Evolutionary conservation across 768 basidiomycete genomes (phyloP).

Genomic region (Symmetrospora coprosmae): DNA sequence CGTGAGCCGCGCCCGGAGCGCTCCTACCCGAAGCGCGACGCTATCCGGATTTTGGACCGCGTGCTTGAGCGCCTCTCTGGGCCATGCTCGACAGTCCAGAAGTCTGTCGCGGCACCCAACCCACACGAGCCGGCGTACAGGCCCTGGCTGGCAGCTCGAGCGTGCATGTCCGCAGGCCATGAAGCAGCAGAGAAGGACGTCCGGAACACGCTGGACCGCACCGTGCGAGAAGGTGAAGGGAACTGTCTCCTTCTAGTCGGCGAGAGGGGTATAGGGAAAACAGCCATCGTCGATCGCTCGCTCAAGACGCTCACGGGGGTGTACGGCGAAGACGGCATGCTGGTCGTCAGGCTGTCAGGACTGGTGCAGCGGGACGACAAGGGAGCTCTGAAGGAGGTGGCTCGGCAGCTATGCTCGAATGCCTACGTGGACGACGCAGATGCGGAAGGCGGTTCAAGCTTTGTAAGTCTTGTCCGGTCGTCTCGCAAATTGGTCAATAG

Average conservation of each 20-base stretch:
- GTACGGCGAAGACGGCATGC: constrained; percentile 22
- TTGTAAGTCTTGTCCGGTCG: constrained; percentile 27
- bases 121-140: background rate
- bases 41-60: too few relatives aligned
- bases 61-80: too few relatives aligned
- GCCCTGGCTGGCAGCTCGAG: constrained; percentile 1
- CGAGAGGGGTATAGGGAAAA: constrained; percentile 31
- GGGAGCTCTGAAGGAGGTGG: constrained; percentile 82
- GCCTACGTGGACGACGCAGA: constrained; percentile 44
- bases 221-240: constrained; percentile 30
- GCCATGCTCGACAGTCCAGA: too few relatives aligned
- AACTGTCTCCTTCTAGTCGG: constrained; percentile 32
- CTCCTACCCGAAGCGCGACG: too few relatives aligned
- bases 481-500: too few relatives aligned
- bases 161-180: background rate
- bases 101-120: too few relatives aligned
- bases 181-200: constrained; percentile 29
- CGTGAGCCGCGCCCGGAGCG: too few relatives aligned
- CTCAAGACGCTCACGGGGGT: constrained; percentile 21
- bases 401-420: constrained; percentile 62
- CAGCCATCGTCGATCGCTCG: constrained; percentile 29
- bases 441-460: constrained; percentile 39
- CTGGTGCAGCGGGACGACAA: constrained; percentile 72
- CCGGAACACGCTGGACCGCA: constrained; percentile 26
- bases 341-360: constrained; percentile 70